These are phyloP conservation scores for Penicillium sp. DNA, from an alignment of 2,329 filamentous ascomycete species.

Conservation along the genomic window DNA sequence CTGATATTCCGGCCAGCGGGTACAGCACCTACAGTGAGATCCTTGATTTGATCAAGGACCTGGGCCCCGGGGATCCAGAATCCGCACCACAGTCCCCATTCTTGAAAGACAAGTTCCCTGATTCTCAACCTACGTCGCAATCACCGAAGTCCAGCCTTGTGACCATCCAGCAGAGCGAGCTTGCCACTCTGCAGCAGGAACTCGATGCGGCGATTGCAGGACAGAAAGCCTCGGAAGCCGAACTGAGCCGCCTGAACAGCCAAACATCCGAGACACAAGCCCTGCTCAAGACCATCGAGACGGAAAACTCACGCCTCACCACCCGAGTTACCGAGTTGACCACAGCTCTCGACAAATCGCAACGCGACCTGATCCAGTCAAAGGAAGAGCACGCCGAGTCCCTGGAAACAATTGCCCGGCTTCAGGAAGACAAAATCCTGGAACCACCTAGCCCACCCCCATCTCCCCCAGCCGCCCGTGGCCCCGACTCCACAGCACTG, in stretches of 20 bases:
- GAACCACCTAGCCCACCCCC: constrained; percentile 36
- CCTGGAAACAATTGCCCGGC: constrained; percentile 31
- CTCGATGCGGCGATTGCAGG: constrained; percentile 30
- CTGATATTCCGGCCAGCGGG: constrained; percentile 35
- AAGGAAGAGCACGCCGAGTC: constrained; percentile 36
- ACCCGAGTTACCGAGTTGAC: constrained; percentile 38
- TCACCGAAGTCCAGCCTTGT: constrained; percentile 17
- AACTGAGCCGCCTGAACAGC: constrained; percentile 38
- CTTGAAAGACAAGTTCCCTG: constrained; percentile 19
- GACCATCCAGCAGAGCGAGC: constrained; percentile 14
- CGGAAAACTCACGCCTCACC: constrained; percentile 41
- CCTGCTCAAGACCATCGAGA: constrained; percentile 41
- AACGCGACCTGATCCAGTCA: constrained; percentile 32
- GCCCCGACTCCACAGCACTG: constrained; percentile 16
- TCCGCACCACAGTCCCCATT: constrained; percentile 13
- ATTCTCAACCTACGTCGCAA: constrained; percentile 24
- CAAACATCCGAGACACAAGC: constrained; percentile 40
- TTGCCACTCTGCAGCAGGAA: constrained; percentile 33
- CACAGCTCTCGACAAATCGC: constrained; percentile 32
- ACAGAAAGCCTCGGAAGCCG: constrained; percentile 35
- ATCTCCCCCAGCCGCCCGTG: constrained; percentile 26
- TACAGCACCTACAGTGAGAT: constrained; percentile 43
- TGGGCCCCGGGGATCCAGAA: constrained; percentile 26
- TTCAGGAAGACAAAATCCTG: constrained; percentile 29
- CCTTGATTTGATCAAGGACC: constrained; percentile 40